Evolutionary conservation across 495 filamentous ascomycete genomes (phyloP).

Genomic region (Filosporella fistucella): DNA sequence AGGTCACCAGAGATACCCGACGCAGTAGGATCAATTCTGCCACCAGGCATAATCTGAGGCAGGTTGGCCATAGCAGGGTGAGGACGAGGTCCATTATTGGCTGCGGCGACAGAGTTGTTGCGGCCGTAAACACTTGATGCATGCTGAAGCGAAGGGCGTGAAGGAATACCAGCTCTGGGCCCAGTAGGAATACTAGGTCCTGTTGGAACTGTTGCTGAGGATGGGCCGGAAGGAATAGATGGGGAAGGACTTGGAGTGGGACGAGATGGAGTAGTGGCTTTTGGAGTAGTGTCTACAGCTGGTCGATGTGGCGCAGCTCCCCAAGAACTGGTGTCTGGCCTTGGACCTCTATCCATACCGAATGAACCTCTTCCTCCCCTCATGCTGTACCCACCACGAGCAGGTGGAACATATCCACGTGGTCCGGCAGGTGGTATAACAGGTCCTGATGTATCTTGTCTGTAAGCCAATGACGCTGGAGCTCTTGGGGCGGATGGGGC

Average conservation of each 20-base stretch:
- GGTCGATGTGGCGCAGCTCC: slow-evolving; percentile 14
- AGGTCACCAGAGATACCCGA: slow-evolving; percentile 18
- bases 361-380: slow-evolving; percentile 14
- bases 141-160: slow-evolving; percentile 19
- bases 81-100: slow-evolving; percentile 12
- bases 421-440: slow-evolving; percentile 22
- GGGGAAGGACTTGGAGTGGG: slow-evolving; percentile 13
- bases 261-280: slow-evolving; percentile 4
- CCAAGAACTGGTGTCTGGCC: slow-evolving; percentile 14
- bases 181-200: slow-evolving; percentile 23
- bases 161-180: slow-evolving; percentile 20
- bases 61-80: slow-evolving; percentile 26
- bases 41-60: slow-evolving; percentile 23
- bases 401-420: slow-evolving; percentile 18
- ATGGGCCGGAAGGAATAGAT: slow-evolving; percentile 12
- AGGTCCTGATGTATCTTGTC: slow-evolving; percentile 12
- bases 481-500: neutral
- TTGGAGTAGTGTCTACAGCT: slow-evolving; percentile 1
- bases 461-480: slow-evolving; percentile 13
- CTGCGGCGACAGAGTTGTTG: neutral
- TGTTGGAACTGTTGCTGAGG: slow-evolving; percentile 4
- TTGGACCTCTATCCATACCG: slow-evolving; percentile 11
- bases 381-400: slow-evolving; percentile 7
- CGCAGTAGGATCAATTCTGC: slow-evolving; percentile 21
- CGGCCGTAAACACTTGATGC: slow-evolving; percentile 14